Percentiles rank a stretch among this genome's conserved stretches.
Evolutionary conservation across 2,329 filamentous ascomycete genomes (phyloP).

Genomic region (Clonostachys byssicola): DNA sequence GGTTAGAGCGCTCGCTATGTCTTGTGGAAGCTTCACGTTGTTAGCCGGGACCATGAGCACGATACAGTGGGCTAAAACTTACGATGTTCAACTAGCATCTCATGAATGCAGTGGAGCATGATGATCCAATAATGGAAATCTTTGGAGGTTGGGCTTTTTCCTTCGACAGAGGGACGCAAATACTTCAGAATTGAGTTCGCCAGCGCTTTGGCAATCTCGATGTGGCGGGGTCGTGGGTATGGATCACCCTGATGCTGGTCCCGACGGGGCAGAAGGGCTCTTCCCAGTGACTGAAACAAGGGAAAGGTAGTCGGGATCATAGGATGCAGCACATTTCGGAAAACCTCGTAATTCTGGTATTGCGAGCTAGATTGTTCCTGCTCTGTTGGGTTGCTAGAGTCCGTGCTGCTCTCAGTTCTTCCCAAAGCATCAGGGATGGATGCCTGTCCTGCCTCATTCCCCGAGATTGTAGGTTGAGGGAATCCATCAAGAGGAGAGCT

Average conservation of each 20-base stretch:
- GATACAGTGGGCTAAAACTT: constrained; percentile 14
- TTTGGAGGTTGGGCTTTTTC: constrained; percentile 45
- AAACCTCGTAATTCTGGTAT: constrained; percentile 72
- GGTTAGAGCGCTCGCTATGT: constrained; percentile 40
- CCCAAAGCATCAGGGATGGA: constrained; percentile 23
- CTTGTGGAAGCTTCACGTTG: constrained; percentile 21
- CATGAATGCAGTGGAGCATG: constrained; percentile 71
- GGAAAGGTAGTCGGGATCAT: constrained; percentile 77
- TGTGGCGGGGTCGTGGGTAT: constrained; percentile 48
- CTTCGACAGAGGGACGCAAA: constrained; percentile 44
- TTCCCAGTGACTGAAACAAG: constrained; percentile 82
- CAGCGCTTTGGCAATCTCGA: constrained; percentile 59
- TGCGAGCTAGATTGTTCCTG: constrained; percentile 36
- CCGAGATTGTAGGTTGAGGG: background rate
- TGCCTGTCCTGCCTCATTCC: background rate
- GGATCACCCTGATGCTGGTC: constrained; percentile 53
- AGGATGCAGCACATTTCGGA: constrained; percentile 74
- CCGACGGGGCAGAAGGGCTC: constrained; percentile 72
- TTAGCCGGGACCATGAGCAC: constrained; percentile 12
- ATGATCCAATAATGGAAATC: constrained; percentile 81
- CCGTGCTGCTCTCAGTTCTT: constrained; percentile 13
- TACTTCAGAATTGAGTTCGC: constrained; percentile 68
- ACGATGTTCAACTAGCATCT: constrained; percentile 70
- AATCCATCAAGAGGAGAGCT: background rate
- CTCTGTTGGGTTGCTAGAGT: constrained; percentile 18